Evolutionary conservation across 2,329 filamentous ascomycete genomes (phyloP).

Genomic region (Coleophoma crateriformis): DNA sequence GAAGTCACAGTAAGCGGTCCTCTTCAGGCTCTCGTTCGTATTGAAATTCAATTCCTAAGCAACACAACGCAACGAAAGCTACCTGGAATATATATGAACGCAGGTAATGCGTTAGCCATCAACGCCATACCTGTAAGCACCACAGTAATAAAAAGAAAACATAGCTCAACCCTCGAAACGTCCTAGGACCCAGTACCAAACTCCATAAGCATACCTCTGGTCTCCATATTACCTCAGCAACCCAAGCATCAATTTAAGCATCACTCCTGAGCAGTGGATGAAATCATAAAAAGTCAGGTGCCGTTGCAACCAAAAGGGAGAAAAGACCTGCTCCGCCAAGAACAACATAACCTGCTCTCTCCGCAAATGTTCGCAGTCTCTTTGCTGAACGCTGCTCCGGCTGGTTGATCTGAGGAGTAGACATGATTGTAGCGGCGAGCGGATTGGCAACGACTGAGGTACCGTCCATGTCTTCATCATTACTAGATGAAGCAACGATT

Average conservation of each 20-base stretch:
- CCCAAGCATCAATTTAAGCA: not conserved
- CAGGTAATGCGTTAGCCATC: too few relatives aligned
- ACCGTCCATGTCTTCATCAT: not conserved
- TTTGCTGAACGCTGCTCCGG: constrained; percentile 19
- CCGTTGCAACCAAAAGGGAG: constrained; percentile 30
- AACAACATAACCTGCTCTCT: constrained; percentile 24
- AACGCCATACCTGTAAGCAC: too few relatives aligned
- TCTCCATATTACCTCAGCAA: not conserved
- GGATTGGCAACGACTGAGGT: not conserved
- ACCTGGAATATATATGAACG: too few relatives aligned
- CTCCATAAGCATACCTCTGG: too few relatives aligned
- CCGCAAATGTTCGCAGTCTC: constrained; percentile 20
- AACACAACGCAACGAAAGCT: too few relatives aligned
- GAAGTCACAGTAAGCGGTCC: too few relatives aligned
- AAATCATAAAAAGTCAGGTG: constrained; percentile 25
- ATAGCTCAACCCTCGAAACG: too few relatives aligned
- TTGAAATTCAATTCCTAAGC: too few relatives aligned
- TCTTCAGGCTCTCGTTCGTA: too few relatives aligned
- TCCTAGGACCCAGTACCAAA: too few relatives aligned
- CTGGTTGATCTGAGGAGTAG: not conserved
- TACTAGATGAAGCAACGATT: not conserved
- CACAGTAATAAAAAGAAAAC: too few relatives aligned
- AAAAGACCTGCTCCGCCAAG: constrained; percentile 31
- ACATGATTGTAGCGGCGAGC: not conserved
- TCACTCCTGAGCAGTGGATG: too few relatives aligned